These are phyloP conservation scores for Taphrina communis DNA, from an alignment of 1,139 yeast genomes.

Conservation along the genomic window DNA sequence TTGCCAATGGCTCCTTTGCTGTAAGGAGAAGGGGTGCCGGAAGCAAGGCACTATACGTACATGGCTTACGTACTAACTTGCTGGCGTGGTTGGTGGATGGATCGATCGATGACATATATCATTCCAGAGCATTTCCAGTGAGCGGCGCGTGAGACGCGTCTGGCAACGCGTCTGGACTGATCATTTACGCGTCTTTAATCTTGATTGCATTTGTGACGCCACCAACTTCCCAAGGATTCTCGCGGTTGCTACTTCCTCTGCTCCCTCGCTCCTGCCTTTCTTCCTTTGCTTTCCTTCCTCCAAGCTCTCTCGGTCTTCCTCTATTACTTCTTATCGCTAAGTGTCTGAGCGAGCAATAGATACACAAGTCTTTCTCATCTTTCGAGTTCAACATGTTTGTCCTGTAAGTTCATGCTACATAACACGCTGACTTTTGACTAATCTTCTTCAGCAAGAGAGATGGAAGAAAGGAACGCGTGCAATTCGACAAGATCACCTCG, in stretches of 20 bases:
- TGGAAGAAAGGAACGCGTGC: constrained; percentile 85
- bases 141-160: constrained; percentile 6
- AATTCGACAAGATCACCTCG: constrained; percentile 76
- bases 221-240: background rate
- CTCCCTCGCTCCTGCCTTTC: constrained; percentile 17
- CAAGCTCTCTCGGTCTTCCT: background rate
- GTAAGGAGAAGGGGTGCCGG: no score
- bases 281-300: constrained; percentile 8
- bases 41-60: no score
- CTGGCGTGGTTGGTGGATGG: background rate
- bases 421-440: background rate
- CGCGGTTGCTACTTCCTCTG: constrained; percentile 12
- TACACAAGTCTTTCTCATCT: background rate
- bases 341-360: background rate
- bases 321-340: background rate
- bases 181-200: constrained; percentile 19
- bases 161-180: constrained; percentile 8
- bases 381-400: constrained; percentile 35
- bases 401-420: constrained; percentile 10
- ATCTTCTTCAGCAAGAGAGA: constrained; percentile 50
- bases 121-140: constrained; percentile 4
- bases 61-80: no score
- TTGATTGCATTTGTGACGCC: constrained; percentile 24
- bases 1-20: no score
- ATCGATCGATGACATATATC: constrained; percentile 7